phyloP scores from a whole-genome alignment of 2,329 filamentous ascomycete genomes.

The Monosporascus sp. region DNA sequence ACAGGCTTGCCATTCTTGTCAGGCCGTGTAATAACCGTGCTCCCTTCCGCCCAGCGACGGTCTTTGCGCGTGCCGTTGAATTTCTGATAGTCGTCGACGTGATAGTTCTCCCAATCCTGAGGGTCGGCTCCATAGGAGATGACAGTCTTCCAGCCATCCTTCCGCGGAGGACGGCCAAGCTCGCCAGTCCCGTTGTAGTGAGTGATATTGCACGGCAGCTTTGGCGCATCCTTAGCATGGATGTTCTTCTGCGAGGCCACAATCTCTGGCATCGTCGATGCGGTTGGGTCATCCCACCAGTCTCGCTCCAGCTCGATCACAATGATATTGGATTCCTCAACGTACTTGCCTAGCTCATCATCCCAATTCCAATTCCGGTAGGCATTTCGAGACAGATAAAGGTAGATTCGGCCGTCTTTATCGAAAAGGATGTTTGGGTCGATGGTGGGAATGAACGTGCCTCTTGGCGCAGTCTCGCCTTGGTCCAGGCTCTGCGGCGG shows the following conservation, averaged over 20 bases:
- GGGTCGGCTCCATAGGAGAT: constrained; percentile 30
- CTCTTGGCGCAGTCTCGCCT: constrained; percentile 25
- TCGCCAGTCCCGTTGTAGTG: constrained; percentile 30
- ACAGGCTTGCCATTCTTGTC: constrained; percentile 15
- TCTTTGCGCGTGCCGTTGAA: constrained; percentile 30
- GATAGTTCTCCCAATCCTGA: constrained; percentile 30
- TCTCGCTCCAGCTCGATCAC: constrained; percentile 27
- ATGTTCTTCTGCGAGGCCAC: constrained; percentile 21
- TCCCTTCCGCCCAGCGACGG: constrained; percentile 31
- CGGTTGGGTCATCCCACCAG: constrained; percentile 30
- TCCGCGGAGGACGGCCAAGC: constrained; percentile 27
- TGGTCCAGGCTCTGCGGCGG: constrained; percentile 22
- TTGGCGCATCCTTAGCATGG: constrained; percentile 20
- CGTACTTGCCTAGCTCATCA: constrained; percentile 25
- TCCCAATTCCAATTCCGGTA: constrained; percentile 34
- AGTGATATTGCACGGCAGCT: constrained; percentile 23
- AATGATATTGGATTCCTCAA: constrained; percentile 33
- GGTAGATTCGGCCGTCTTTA: constrained; percentile 8
- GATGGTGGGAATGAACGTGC: constrained; percentile 28
- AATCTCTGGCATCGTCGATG: constrained; percentile 29
- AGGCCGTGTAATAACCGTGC: constrained; percentile 22
- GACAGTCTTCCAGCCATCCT: constrained; percentile 31
- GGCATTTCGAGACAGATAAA: constrained; percentile 29
- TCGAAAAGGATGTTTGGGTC: constrained; percentile 13
- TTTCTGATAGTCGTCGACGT: constrained; percentile 27